Base-by-base conservation (phyloP, 192 early-diverging fungal species). In the Backusella macrospora region DNA sequence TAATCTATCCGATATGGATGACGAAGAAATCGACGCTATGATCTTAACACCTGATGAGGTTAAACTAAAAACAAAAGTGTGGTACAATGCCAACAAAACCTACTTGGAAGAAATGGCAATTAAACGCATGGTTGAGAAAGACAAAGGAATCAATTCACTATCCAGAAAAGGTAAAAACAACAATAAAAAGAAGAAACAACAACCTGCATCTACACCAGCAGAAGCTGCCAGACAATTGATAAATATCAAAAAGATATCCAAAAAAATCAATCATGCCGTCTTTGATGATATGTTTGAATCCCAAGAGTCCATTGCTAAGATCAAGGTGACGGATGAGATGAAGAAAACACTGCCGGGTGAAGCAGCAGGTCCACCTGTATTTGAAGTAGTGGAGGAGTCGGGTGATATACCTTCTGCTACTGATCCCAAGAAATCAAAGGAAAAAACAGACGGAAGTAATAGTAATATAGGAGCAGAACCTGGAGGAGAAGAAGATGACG, bases 191-290 rank as follows among this genome's bases (percentile, higher is more conserved):
- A 73, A 70, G 44, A 52, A 63, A n/a, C 38, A 72, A 4, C 71
- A 80, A 5, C 75, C 82, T 0, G 82, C 87, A 1, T 76, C 88
- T 21, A 88, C 91, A 6, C 89, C 93, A 18, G 82, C 90, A 7
- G 95, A 98, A 76, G 93, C 96, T 3, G 89, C 93, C 15, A 86
- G 89, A 70, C 90, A 89, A 44, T 78, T 97, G 49, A 72, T 96
- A 29, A 80, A 86, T 9, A 82, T 86, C 45, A 95, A 93, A 67
- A 80, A 87, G 44, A 78, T 94, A 68, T 97, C 96, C 16, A 95
- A 94, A 69, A 96, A 97, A 76, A 96, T 98, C 77, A 96, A 96
- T 79, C 94, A 96, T 70, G 87, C 88, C 0, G 86, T 92, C 0
- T 82, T 98, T 68, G 90, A 92, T 26, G 88, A 85, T 49, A 84